Evolutionary conservation across 2,329 filamentous ascomycete genomes (phyloP), one percentile per base, ranked within the genome.

Genomic region (Ophiostoma triangulosporum): DNA sequence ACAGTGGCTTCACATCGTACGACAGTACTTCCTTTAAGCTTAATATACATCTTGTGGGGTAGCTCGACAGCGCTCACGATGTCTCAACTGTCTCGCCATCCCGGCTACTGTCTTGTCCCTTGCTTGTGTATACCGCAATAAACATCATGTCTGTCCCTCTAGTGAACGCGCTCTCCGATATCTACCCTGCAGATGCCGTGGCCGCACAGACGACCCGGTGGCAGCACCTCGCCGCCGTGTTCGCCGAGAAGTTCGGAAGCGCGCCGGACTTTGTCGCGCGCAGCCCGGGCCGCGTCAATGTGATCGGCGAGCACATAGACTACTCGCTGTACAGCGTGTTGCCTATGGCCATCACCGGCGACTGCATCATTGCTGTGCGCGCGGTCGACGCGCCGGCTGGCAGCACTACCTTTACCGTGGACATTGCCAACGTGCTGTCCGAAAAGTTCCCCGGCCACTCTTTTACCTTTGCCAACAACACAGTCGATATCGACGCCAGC

Each of bases 251-350:
- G 40, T 95, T 91, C 69, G 83, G 81, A 60, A 75, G 80, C 51
- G 71, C 75, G 15, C 82, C 90, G 36, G 77, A 86, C 56, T 96
- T 95, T 63, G 81, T 97, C 20, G 80, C 91, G 9, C 83, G 93
- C 58, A 95, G 90, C 53, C 93, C 93, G 1, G 93, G 93, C 56
- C 81, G 93, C 60, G 93, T 98, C 60, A 97, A 97, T 72, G 93
- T 98, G 64, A 96, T 98, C 65, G 93, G 93, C 68, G 93, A 98
- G 76, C 93, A 98, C 72, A 95, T 98, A 64, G 93, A 98, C 73
- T 98, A 98, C 72, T 95, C 88, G 14, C 80, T 98, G 20, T 98
- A 97, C 73, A 84, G 93, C 61, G 90, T 96, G 56, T 76, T 98
- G 24, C 93, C 93, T 51, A 96, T 96, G 81, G 93, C 91, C 58